Percentiles rank a stretch among this genome's conserved stretches.
Conservation (phyloP, 106 monocot species). For the Dendrobium chrysotoxum region DNA sequence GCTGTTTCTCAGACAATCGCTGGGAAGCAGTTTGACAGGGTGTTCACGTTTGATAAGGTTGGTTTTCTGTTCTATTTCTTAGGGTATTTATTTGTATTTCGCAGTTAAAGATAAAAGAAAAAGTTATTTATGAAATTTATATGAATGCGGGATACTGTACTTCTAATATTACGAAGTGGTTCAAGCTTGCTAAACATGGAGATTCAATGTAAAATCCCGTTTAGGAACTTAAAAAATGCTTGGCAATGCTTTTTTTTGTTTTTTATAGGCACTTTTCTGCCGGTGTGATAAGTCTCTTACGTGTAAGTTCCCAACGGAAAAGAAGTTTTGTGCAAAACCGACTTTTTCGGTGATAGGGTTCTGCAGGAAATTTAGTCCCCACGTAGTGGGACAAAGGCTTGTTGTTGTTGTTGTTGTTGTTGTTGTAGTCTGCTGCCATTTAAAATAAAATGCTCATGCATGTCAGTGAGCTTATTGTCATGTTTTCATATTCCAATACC, state of each 20-base stretch:
- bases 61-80: neutral
- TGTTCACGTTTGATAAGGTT: conserved; percentile 98
- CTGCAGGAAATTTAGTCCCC: neutral
- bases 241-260: neutral
- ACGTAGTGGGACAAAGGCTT: too few relatives aligned
- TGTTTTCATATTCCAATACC: neutral
- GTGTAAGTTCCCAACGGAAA: neutral
- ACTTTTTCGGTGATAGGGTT: neutral
- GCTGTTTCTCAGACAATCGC: conserved; percentile 77
- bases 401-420: too few relatives aligned
- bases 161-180: neutral
- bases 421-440: neutral
- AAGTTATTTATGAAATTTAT: neutral
- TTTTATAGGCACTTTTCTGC: neutral
- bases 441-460: neutral
- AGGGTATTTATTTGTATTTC: neutral
- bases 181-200: neutral
- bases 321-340: neutral
- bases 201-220: neutral
- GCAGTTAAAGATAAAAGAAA: neutral
- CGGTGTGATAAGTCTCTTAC: neutral
- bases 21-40: conserved; percentile 79
- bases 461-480: neutral
- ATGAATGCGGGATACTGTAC: neutral
- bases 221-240: neutral